phyloP scores from a whole-genome alignment of 768 basidiomycete genomes.

The Bullera alba region DNA sequence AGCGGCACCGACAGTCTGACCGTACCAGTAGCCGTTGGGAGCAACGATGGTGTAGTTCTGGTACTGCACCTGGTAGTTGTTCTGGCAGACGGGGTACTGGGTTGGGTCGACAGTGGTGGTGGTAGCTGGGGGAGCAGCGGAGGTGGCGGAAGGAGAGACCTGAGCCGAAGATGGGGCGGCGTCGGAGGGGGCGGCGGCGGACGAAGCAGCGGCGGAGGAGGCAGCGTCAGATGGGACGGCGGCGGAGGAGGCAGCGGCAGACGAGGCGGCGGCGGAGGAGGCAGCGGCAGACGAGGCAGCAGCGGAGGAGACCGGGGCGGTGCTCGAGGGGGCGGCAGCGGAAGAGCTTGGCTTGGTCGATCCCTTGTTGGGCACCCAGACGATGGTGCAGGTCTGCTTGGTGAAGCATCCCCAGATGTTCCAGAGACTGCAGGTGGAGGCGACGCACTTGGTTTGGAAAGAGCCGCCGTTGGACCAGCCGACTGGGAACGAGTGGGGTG shows the following conservation, averaged over 20 bases:
- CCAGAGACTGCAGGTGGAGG: background rate
- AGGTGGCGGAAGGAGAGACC: background rate
- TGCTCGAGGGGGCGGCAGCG: background rate
- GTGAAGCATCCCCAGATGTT: background rate
- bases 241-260: constrained; percentile 7
- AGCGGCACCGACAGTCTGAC: constrained; percentile 28
- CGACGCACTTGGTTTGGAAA: constrained; percentile 2
- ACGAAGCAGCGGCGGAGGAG: constrained; percentile 5
- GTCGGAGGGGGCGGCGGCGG: constrained; percentile 1
- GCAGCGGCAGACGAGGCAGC: background rate
- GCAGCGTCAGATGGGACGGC: constrained; percentile 6
- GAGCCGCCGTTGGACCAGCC: background rate
- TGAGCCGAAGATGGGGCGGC: background rate
- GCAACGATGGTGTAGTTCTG: constrained; percentile 25
- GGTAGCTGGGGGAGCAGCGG: background rate
- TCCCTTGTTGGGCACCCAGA: background rate
- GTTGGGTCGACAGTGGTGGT: constrained; percentile 6
- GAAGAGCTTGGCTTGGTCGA: background rate
- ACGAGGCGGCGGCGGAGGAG: background rate
- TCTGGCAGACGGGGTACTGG: constrained; percentile 16
- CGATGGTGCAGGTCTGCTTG: background rate
- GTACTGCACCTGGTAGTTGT: constrained; percentile 16
- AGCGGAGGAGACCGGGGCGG: background rate
- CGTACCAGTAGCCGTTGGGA: constrained; percentile 24
- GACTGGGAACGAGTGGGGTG: constrained; percentile 14